Percentiles rank a stretch among this genome's conserved stretches.
phyloP scores from a whole-genome alignment of 2,329 filamentous ascomycete species.

The Pseudofabraea citricarpa region DNA sequence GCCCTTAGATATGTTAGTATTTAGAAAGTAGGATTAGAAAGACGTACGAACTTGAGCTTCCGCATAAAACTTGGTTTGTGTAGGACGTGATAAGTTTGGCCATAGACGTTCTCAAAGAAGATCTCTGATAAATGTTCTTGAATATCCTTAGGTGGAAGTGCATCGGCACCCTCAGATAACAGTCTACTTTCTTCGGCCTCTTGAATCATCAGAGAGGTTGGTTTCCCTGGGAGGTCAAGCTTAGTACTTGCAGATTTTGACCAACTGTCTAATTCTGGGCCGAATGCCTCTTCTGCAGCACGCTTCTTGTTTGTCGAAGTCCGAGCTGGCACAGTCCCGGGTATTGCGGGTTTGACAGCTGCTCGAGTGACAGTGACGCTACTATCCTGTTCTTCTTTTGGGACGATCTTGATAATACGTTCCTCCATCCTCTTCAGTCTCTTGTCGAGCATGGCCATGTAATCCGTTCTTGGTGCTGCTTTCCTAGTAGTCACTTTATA shows the following conservation, averaged over 20 bases:
- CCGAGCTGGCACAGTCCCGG: slow-evolving; percentile 43
- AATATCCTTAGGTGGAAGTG: slow-evolving; percentile 77
- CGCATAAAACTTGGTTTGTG: slow-evolving; percentile 98
- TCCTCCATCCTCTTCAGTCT: slow-evolving; percentile 96
- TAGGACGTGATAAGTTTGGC: slow-evolving; percentile 88
- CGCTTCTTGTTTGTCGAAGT: slow-evolving; percentile 71
- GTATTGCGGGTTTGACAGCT: slow-evolving; percentile 73
- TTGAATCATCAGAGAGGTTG: slow-evolving; percentile 51
- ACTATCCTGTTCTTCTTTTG: slow-evolving; percentile 72
- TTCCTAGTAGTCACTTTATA: slow-evolving; percentile 97
- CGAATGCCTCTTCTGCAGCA: slow-evolving; percentile 82
- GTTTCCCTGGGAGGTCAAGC: slow-evolving; percentile 41
- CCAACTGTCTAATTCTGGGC: slow-evolving; percentile 77
- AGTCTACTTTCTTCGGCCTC: slow-evolving; percentile 72
- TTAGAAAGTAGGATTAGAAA: neutral
- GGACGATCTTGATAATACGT: slow-evolving; percentile 90
- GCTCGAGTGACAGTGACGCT: slow-evolving; percentile 68
- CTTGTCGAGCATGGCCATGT: slow-evolving; percentile 99
- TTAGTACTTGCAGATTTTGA: slow-evolving; percentile 54
- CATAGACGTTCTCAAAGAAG: slow-evolving; percentile 94
- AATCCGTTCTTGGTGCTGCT: slow-evolving; percentile 89
- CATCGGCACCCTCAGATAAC: slow-evolving; percentile 75
- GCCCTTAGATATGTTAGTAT: slow-evolving; percentile 41
- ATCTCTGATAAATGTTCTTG: slow-evolving; percentile 92
- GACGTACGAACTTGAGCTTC: slow-evolving; percentile 57